Evolutionary conservation across 2,329 filamentous ascomycete species (phyloP).

Genomic region (Ophiocordyceps camponoti-rufipedis): DNA sequence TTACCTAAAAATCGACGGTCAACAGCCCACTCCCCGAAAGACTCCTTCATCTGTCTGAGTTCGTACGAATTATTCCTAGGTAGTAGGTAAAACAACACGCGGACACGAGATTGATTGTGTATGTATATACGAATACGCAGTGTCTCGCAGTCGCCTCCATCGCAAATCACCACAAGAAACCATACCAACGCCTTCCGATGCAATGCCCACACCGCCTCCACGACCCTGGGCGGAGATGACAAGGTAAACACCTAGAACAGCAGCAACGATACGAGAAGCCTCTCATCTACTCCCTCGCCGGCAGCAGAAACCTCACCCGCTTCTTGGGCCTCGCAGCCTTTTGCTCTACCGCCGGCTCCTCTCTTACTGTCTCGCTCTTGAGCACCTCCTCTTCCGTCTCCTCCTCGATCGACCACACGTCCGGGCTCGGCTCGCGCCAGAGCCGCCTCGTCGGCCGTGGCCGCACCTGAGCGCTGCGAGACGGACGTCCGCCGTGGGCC

Average conservation of each 20-base stretch:
- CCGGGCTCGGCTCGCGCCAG: constrained; percentile 39
- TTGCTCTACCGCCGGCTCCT: constrained; percentile 11
- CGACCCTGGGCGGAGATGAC: background rate
- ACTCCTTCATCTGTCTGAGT: too few relatives aligned
- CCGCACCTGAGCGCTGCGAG: constrained; percentile 11
- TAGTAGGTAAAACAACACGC: too few relatives aligned
- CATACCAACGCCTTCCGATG: background rate
- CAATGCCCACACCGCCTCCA: background rate
- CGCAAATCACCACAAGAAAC: background rate
- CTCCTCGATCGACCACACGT: constrained; percentile 42
- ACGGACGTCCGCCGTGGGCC: constrained; percentile 4
- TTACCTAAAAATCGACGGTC: too few relatives aligned
- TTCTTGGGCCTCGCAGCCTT: constrained; percentile 32
- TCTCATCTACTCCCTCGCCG: constrained; percentile 16
- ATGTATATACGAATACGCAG: background rate
- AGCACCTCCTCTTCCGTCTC: constrained; percentile 35
- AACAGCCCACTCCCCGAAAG: too few relatives aligned
- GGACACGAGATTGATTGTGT: background rate
- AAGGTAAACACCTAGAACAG: background rate
- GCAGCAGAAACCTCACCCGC: constrained; percentile 36
- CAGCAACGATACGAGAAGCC: background rate
- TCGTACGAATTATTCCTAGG: too few relatives aligned
- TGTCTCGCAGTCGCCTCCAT: background rate
- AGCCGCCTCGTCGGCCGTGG: constrained; percentile 20
- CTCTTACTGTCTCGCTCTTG: constrained; percentile 20